A percentile compares a stretch with the other conserved stretches of the same genome.
These are phyloP conservation scores for Metrosideros polymorpha DNA, from an alignment of 441 rosid genomes.

Conservation along the genomic window DNA sequence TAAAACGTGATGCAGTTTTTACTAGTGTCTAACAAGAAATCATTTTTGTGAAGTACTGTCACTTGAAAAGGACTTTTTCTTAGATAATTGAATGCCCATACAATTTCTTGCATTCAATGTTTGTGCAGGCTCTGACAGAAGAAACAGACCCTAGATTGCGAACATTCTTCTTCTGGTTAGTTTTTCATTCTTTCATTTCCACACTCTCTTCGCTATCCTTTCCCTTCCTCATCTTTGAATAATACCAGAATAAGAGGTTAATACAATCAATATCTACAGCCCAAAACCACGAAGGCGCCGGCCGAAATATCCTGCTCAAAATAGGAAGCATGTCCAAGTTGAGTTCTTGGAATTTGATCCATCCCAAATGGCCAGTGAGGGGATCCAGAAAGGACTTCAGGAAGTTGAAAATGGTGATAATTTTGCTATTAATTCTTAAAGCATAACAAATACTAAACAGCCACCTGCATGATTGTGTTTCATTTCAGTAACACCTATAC, in stretches of 20 bases:
- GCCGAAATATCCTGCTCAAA: constrained; percentile 15
- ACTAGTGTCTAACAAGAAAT: neutral
- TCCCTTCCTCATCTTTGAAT: neutral
- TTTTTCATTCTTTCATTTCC: neutral
- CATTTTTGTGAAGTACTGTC: neutral
- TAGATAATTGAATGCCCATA: neutral
- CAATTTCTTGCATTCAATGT: constrained; percentile 1
- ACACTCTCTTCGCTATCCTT: neutral
- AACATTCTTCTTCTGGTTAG: constrained; percentile 58
- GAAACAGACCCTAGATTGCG: constrained; percentile 35
- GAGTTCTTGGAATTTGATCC: constrained; percentile 62
- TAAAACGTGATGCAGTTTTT: neutral
- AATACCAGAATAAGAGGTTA: neutral
- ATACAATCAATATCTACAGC: constrained; percentile 27
- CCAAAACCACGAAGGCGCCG: constrained; percentile 35
- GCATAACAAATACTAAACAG: neutral
- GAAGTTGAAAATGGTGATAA: constrained; percentile 40
- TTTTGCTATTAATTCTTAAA: neutral
- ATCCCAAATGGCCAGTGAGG: constrained; percentile 29
- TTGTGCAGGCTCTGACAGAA: constrained; percentile 44
- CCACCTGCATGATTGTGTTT: neutral
- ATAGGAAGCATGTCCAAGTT: constrained; percentile 31
- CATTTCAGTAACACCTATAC: neutral
- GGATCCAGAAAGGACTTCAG: constrained; percentile 17
- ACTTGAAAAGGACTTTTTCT: neutral